Conservation (phyloP, 1,284 basidiomycete genomes). For the Crucibulum cyathiforme region DNA sequence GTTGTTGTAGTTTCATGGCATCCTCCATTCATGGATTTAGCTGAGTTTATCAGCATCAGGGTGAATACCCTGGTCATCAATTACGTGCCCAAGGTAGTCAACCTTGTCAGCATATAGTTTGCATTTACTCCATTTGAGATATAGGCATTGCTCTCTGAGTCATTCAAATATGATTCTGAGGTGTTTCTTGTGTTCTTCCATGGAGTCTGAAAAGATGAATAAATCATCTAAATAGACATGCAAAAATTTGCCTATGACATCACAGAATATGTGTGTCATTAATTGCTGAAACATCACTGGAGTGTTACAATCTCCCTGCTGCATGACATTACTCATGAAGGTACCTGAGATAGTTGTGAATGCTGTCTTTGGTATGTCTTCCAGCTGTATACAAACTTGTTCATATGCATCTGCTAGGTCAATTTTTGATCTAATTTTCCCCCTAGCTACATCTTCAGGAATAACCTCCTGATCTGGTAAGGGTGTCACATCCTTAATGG, state of each 20-base stretch:
- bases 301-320: constrained; percentile 38
- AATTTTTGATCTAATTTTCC: constrained; percentile 32
- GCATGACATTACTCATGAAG: constrained; percentile 27
- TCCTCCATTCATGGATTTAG: constrained; percentile 33
- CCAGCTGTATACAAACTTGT: constrained; percentile 17
- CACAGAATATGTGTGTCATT: constrained; percentile 31
- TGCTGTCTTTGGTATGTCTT: constrained; percentile 24
- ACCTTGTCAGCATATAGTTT: constrained; percentile 12
- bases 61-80: constrained; percentile 29
- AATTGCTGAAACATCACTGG: constrained; percentile 36
- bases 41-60: constrained; percentile 29
- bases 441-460: constrained; percentile 28
- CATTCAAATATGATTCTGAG: constrained; percentile 31
- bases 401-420: constrained; percentile 40
- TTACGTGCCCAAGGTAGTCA: constrained; percentile 38
- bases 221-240: constrained; percentile 46
- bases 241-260: constrained; percentile 27
- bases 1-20: constrained; percentile 39
- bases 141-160: constrained; percentile 15
- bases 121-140: no score
- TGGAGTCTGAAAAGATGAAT: constrained; percentile 37
- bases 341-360: constrained; percentile 11
- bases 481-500: constrained; percentile 41
- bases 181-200: constrained; percentile 13
- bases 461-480: constrained; percentile 45